These are phyloP conservation scores for Coemansia interrupta DNA, from an alignment of 192 early-diverging fungal species.

Conservation along the genomic window DNA sequence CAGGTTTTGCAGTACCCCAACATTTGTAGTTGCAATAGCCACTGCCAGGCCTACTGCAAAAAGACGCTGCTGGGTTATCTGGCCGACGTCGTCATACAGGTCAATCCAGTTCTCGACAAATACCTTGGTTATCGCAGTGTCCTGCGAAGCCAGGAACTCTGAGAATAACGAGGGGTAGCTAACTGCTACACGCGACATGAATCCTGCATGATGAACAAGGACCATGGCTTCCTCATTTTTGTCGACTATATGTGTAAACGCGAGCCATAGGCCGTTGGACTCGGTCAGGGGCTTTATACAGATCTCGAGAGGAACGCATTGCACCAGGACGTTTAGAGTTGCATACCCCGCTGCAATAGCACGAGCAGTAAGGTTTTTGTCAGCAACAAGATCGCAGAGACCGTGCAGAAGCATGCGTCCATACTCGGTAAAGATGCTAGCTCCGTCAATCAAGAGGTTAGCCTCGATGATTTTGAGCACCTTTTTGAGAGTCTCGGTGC, in stretches of 20 bases:
- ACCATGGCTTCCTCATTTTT: slow-evolving; percentile 22
- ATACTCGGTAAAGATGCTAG: slow-evolving; percentile 9
- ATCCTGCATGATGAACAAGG: slow-evolving; percentile 27
- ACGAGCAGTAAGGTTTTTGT: slow-evolving; percentile 20
- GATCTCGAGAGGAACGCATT: slow-evolving; percentile 22
- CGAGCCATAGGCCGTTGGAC: slow-evolving; percentile 31
- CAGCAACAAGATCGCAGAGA: slow-evolving; percentile 26
- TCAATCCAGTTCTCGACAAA: slow-evolving; percentile 40
- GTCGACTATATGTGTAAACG: slow-evolving; percentile 38
- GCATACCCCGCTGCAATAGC: slow-evolving; percentile 31
- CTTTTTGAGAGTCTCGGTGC: slow-evolving; percentile 70
- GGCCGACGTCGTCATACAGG: slow-evolving; percentile 29
- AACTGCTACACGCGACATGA: slow-evolving; percentile 37
- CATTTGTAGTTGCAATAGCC: slow-evolving; percentile 32
- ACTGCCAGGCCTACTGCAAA: slow-evolving; percentile 28
- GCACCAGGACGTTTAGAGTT: slow-evolving; percentile 32
- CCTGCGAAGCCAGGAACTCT: slow-evolving; percentile 38
- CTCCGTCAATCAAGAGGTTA: slow-evolving; percentile 64
- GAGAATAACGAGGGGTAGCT: slow-evolving; percentile 30
- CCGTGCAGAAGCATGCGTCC: slow-evolving; percentile 26
- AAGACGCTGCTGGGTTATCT: slow-evolving; percentile 32
- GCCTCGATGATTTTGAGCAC: slow-evolving; percentile 83
- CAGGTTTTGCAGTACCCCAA: slow-evolving; percentile 24
- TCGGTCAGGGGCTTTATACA: slow-evolving; percentile 8
- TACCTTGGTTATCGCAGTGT: slow-evolving; percentile 2